Evolutionary conservation across 768 basidiomycete species (phyloP).

Genomic region (Sarcodon aspratus): DNA sequence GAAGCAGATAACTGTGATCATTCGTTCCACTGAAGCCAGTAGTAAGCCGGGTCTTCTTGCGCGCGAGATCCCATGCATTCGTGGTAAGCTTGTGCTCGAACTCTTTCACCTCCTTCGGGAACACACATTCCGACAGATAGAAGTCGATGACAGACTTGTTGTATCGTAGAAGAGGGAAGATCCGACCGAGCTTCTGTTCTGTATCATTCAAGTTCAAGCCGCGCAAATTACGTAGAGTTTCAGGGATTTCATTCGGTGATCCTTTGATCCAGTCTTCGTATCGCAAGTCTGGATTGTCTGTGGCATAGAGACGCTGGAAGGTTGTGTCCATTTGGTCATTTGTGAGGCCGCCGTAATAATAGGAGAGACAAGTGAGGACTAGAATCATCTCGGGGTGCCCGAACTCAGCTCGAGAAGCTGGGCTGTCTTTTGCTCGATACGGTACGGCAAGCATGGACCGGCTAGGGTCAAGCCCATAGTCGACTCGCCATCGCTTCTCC

Average conservation of each 20-base stretch:
- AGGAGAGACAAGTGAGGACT: no score
- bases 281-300: no score
- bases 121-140: slow-evolving; percentile 32
- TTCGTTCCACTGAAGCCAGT: slow-evolving; percentile 51
- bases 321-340: no score
- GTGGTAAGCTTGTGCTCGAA: slow-evolving; percentile 36
- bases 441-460: no score
- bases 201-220: slow-evolving; percentile 32
- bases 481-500: no score
- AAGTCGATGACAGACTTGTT: slow-evolving; percentile 34
- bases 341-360: no score
- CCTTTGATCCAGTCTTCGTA: slow-evolving; percentile 29
- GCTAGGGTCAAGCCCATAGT: no score
- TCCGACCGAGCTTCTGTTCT: slow-evolving; percentile 13
- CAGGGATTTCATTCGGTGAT: slow-evolving; percentile 14
- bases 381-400: no score
- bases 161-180: slow-evolving; percentile 23
- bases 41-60: slow-evolving; percentile 20
- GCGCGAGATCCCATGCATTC: slow-evolving; percentile 42
- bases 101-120: slow-evolving; percentile 37
- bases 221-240: slow-evolving; percentile 16
- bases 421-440: no score
- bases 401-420: no score
- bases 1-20: slow-evolving; percentile 27
- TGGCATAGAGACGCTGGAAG: no score